Conservation (phyloP, 345 rosid genomes). For the Salix brachista region DNA sequence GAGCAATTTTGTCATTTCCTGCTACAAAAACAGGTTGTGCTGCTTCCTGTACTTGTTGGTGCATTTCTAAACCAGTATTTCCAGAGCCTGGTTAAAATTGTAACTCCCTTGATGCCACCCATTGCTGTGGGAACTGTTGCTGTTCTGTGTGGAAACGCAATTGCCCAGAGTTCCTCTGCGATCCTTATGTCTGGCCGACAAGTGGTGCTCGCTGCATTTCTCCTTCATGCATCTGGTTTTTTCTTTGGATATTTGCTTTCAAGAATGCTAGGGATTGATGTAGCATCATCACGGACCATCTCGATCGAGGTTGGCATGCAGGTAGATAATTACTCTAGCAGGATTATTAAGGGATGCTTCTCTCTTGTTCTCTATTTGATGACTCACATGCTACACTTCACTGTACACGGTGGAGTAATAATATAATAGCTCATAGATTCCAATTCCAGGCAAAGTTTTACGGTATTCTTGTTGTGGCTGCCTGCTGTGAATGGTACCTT, state of each 20-base stretch:
- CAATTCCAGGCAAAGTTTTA: background rate
- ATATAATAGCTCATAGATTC: background rate
- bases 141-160: conserved; percentile 72
- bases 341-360: background rate
- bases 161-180: conserved; percentile 66
- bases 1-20: background rate
- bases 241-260: conserved; percentile 79
- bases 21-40: conserved; percentile 54
- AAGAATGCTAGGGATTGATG: conserved; percentile 54
- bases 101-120: conserved; percentile 80
- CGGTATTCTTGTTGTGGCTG: background rate
- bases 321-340: conserved; percentile 32
- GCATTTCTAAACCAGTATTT: conserved; percentile 50
- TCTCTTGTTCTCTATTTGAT: background rate
- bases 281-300: conserved; percentile 63
- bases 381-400: background rate
- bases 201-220: conserved; percentile 56
- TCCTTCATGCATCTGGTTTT: conserved; percentile 84
- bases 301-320: conserved; percentile 97
- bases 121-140: conserved; percentile 83
- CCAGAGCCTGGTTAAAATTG: conserved; percentile 57
- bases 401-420: background rate
- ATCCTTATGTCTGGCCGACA: conserved; percentile 71
- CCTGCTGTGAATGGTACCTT: background rate
- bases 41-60: conserved; percentile 69